Base-by-base conservation (phyloP, 257 asterid genomes). In the Voacanga thouarsii region DNA sequence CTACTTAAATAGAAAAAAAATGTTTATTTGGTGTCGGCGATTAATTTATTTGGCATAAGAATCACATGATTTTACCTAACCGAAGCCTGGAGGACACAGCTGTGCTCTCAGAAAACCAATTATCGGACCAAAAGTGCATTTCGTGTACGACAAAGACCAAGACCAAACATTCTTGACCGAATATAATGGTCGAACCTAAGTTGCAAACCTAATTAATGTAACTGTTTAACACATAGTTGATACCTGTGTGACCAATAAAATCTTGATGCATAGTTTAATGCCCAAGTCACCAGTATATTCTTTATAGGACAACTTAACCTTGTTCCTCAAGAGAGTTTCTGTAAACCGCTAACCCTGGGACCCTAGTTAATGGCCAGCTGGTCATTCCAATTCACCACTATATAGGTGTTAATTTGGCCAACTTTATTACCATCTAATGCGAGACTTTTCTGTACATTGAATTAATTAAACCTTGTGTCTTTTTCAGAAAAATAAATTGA, bases 171-270 rank as follows among this genome's bases (percentile, higher is more conserved):
- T 77, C 81, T 74, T 82, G 87, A 76, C 83, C 79, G 59, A 30
- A 53, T 1, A 5, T 23, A 59, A 12, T 26, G 30, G 14, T 60
- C 51, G 3, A 80, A 83, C 85, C 87, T 76, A 81, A 75, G 63
- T 75, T 82, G 84, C 72, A 72, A 23, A 77, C 91, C 89, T 83
- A 81, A 86, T 88, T 79, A 86, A 88, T 84, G 53, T 43, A 41
- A 33, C 5, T 18, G 9, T 3, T 5, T 28, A 63, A 33, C 37
- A 33, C 37, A 33, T 2, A 33, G 37, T 28, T 3, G 30, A 30
- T 28, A 26, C 21, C 11, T 28, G 43, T 4, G 69, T 63, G 69
- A 63, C 69, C 69, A 63, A 28, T 63, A 63, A 30, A 63, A 28
- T 26, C 44, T 28, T 63, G 16, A 28, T 28, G 16, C 41, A 0